These are phyloP conservation scores for Lentinus brumalis DNA, from an alignment of 768 basidiomycete genomes.

Conservation along the genomic window DNA sequence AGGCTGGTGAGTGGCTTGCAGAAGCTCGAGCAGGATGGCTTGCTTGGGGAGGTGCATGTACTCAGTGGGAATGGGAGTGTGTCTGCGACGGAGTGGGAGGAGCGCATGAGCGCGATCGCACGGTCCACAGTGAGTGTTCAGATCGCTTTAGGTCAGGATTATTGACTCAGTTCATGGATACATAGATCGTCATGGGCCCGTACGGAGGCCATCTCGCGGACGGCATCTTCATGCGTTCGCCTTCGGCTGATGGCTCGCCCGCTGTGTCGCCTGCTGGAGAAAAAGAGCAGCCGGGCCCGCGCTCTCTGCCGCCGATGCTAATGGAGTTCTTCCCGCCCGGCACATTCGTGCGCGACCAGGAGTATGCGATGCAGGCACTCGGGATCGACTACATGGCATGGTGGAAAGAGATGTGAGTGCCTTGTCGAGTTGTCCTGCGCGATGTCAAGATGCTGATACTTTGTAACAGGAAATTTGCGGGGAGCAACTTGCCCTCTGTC, in stretches of 20 bases:
- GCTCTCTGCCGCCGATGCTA: constrained; percentile 48
- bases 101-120: constrained; percentile 64
- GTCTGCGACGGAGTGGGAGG: constrained; percentile 51
- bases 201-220: constrained; percentile 67
- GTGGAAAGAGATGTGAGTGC: constrained; percentile 42
- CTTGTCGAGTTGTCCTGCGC: too few relatives aligned
- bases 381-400: constrained; percentile 62
- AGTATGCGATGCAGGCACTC: constrained; percentile 54
- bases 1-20: constrained; percentile 59
- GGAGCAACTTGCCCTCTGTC: constrained; percentile 37
- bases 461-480: constrained; percentile 37
- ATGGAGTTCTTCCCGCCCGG: constrained; percentile 77
- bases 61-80: constrained; percentile 45
- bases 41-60: constrained; percentile 54
- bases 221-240: constrained; percentile 67
- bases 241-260: constrained; percentile 31
- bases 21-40: constrained; percentile 47
- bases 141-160: background rate
- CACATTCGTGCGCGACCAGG: constrained; percentile 65
- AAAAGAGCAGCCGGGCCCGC: background rate
- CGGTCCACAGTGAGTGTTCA: constrained; percentile 61
- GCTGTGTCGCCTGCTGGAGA: constrained; percentile 6
- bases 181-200: constrained; percentile 61
- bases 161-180: constrained; percentile 9
- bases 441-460: too few relatives aligned